phyloP scores from a whole-genome alignment of 345 rosid genomes.

The Lepidium africanum region DNA sequence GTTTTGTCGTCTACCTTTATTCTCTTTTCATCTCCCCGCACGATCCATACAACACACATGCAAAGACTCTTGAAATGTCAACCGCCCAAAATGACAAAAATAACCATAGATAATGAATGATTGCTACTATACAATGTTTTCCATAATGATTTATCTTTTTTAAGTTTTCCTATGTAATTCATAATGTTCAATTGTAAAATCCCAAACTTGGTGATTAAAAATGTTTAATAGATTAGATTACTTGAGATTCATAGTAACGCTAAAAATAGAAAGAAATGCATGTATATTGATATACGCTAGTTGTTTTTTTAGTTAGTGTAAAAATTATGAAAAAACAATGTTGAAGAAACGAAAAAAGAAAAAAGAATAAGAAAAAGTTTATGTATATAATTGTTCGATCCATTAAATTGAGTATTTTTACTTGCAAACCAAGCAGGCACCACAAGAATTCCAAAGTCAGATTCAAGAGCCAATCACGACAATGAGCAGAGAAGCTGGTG shows the following conservation, averaged over 20 bases:
- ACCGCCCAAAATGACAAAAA: not conserved
- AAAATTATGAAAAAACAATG: not conserved
- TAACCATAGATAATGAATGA: not conserved
- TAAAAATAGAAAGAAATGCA: not conserved
- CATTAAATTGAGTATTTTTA: not conserved
- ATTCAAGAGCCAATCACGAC: conserved; percentile 41
- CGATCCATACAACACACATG: not conserved
- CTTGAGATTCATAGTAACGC: not conserved
- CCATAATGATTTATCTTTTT: not conserved
- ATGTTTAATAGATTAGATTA: not conserved
- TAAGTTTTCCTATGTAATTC: not conserved
- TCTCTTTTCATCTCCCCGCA: not conserved
- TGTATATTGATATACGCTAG: no score
- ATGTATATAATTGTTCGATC: not conserved
- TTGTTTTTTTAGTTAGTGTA: not conserved
- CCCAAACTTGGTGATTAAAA: not conserved
- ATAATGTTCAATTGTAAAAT: not conserved
- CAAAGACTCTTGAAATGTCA: not conserved
- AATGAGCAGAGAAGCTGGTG: conserved; percentile 45
- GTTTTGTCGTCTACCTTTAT: not conserved
- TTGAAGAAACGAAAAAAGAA: no score
- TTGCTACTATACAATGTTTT: not conserved
- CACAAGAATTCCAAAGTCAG: conserved; percentile 34
- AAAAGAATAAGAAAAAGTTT: no score
- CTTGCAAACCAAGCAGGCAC: conserved; percentile 35